Conservation (phyloP, 345 rosid genomes). For the thale cress (Arabidopsis thaliana) region TAIR10.1 NC_003070.9:666001-666500, state of each 20-base stretch:
- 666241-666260: slow-evolving; percentile 56
- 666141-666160: slow-evolving; percentile 61
- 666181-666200: slow-evolving; percentile 66
- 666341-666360: slow-evolving; percentile 34
- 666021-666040: background rate
- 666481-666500: slow-evolving; percentile 20
- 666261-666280: slow-evolving; percentile 8
- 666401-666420: slow-evolving; percentile 32
- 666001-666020: background rate
- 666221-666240: slow-evolving; percentile 47
- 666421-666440: background rate
- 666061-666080: background rate
- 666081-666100: background rate
- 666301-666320: background rate
- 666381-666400: background rate
- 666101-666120: slow-evolving; percentile 55
- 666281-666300: background rate
- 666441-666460: background rate
- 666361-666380: slow-evolving; percentile 26
- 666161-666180: slow-evolving; percentile 55
- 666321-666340: background rate
- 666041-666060: background rate
- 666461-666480: background rate
- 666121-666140: slow-evolving; percentile 53
- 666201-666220: slow-evolving; percentile 54